Base-by-base conservation (phyloP, 2,329 filamentous ascomycete species). In the Colletotrichum chrysophilum region DNA sequence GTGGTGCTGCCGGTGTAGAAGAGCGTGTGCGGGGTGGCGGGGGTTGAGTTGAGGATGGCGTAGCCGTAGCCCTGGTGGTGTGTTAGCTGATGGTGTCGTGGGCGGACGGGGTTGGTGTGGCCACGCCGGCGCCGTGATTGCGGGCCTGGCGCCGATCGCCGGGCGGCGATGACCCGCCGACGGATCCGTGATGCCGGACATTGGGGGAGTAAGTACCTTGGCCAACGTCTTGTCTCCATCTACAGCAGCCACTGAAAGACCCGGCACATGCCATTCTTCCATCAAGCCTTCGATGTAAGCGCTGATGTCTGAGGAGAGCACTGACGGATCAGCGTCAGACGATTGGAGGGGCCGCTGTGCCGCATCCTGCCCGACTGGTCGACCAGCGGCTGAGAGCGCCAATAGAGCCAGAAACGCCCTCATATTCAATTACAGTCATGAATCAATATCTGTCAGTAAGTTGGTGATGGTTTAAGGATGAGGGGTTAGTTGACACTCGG, bases 1-100 rank as follows among this genome's bases (percentile, higher is more conserved):
- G 89, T 91, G 2, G 87, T 91, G 56, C 89, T 91, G 3, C 87
- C 91, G 4, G 85, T 85, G 74, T 89, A 90, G 82, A 89, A 92
- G 4, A 92, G 83, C 0, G 90, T 91, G 34, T 88, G 82, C 1
- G 87, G 79, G 0, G 84, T 88, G 10, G 86, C 86, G 0, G 83
- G 80, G 0, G 81, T 83, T 5, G 79, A 79, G 4, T 83, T 81
- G 6, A 85, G 80, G n/a, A 76, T 74, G 67, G 84, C 79, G 78
- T 86, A 75, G 76, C 87, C 81, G 76, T 85, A 83, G 36, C 84
- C 84, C 86, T 87, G 75, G 77, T 36, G 5, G 10, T n/a, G 48
- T 74, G 43, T 76, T 24, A 78, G 48, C 18, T 4, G 12, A 8
- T 12, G 7, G 16, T 58, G 1, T 18, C 24, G 21, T 52, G 18